These are phyloP conservation scores for Candida vaughaniae DNA, from an alignment of 805 yeast species.

Conservation along the genomic window DNA sequence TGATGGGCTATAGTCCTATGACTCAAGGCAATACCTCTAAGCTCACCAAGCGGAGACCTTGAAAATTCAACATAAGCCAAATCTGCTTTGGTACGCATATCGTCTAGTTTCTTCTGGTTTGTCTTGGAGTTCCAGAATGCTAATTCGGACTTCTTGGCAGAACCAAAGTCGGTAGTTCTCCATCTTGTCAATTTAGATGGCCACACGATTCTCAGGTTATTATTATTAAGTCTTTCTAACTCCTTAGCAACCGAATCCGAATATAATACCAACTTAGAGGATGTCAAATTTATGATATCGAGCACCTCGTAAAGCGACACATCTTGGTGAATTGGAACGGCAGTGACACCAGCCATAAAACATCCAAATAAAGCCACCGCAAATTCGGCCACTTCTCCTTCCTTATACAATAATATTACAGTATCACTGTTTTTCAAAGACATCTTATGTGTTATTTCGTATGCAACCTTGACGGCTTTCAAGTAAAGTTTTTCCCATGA, in stretches of 20 bases:
- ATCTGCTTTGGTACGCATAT: slow-evolving; percentile 36
- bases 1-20: slow-evolving; percentile 88
- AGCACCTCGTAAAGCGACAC: slow-evolving; percentile 66
- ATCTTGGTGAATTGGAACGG: slow-evolving; percentile 86
- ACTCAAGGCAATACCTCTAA: slow-evolving; percentile 90
- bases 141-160: slow-evolving; percentile 39
- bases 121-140: slow-evolving; percentile 21
- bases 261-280: slow-evolving; percentile 72
- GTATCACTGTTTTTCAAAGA: slow-evolving; percentile 79
- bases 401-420: slow-evolving; percentile 80
- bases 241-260: slow-evolving; percentile 78
- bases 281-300: slow-evolving; percentile 69
- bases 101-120: slow-evolving; percentile 12
- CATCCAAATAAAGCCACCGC: slow-evolving; percentile 86
- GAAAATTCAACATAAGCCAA: slow-evolving; percentile 93
- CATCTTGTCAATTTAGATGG: slow-evolving; percentile 73
- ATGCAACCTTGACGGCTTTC: slow-evolving; percentile 85
- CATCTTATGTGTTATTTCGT: slow-evolving; percentile 70
- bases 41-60: slow-evolving; percentile 84
- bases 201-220: slow-evolving; percentile 50
- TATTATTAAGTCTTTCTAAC: slow-evolving; percentile 57
- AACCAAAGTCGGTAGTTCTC: slow-evolving; percentile 87
- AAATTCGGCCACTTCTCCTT: slow-evolving; percentile 81
- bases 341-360: slow-evolving; percentile 89
- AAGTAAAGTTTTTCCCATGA: slow-evolving; percentile 88